phyloP scores from a whole-genome alignment of 129 eudicot genomes.

The Lactuca saligna region DNA sequence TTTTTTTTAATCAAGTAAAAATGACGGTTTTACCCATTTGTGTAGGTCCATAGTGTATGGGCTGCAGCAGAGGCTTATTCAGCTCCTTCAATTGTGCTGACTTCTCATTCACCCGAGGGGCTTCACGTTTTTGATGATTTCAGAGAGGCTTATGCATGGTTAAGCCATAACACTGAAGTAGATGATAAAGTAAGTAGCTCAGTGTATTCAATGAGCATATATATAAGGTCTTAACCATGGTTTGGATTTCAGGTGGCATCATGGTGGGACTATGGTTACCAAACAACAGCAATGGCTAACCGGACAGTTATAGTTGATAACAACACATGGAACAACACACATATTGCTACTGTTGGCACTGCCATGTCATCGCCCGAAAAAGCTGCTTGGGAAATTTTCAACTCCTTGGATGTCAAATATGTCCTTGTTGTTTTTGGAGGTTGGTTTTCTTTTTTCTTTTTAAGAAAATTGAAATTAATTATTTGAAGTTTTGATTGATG shows the following conservation, averaged over 20 bases:
- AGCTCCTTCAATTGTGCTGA: constrained; percentile 98
- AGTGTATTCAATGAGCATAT: too few species aligned
- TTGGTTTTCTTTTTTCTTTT: constrained; percentile 29
- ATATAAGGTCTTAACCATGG: background rate
- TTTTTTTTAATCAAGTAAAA: too few species aligned
- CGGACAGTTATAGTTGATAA: constrained; percentile 99
- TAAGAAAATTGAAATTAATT: too few species aligned
- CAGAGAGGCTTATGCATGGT: constrained; percentile 99
- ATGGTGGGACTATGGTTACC: constrained; percentile 99
- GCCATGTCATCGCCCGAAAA: constrained; percentile 99
- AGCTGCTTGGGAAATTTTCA: constrained; percentile 99
- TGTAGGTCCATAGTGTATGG: constrained; percentile 97
- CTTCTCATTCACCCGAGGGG: constrained; percentile 82
- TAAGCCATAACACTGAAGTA: constrained; percentile 93
- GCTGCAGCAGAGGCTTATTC: constrained; percentile 99
- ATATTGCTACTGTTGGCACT: constrained; percentile 99
- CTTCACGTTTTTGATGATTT: constrained; percentile 99
- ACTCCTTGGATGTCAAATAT: constrained; percentile 96
- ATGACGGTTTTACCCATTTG: too few species aligned
- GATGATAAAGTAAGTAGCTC: constrained; percentile 85
- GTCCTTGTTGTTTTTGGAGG: constrained; percentile 99
- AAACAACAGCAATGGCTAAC: constrained; percentile 99
- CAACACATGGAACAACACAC: constrained; percentile 99
- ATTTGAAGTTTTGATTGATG: background rate
- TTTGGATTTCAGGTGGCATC: constrained; percentile 74